phyloP scores from a whole-genome alignment of 176 grass and related monocot genomes.

The Poa pratensis region DNA sequence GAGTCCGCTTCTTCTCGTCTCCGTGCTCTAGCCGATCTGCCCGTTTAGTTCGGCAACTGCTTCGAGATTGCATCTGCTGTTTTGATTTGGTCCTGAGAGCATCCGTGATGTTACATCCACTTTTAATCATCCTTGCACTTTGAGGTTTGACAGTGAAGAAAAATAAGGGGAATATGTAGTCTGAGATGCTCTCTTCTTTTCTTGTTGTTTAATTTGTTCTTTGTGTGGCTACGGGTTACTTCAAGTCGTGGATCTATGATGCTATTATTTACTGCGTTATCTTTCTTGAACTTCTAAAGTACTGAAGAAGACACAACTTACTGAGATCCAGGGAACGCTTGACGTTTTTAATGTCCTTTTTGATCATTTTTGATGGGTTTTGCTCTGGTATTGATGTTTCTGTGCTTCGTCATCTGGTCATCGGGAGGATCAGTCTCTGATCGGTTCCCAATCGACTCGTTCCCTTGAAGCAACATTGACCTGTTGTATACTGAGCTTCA shows the following conservation, averaged over 20 bases:
- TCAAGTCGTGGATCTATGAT: conserved; percentile 17
- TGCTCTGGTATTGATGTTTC: too few species aligned
- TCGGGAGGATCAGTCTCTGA: conserved; percentile 39
- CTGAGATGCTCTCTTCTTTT: conserved; percentile 44
- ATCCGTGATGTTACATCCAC: conserved; percentile 54
- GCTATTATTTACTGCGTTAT: conserved; percentile 51
- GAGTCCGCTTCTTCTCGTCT: background rate
- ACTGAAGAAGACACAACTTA: conserved; percentile 32
- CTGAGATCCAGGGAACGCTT: conserved; percentile 65
- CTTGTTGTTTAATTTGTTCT: background rate
- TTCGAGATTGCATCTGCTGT: background rate
- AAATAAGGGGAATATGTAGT: conserved; percentile 41
- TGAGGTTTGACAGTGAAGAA: conserved; percentile 53
- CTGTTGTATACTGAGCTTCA: conserved; percentile 60
- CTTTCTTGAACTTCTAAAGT: conserved; percentile 46
- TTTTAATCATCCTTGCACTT: conserved; percentile 62
- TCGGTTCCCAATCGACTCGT: conserved; percentile 58
- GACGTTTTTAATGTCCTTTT: too few species aligned
- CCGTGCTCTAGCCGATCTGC: background rate
- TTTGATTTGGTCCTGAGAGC: background rate
- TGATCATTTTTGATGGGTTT: too few species aligned
- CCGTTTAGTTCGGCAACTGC: background rate
- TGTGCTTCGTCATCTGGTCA: conserved; percentile 81
- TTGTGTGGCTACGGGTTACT: background rate
- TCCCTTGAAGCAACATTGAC: conserved; percentile 74